A percentile compares a stretch with the other conserved stretches of the same genome.
phyloP scores from a whole-genome alignment of 2,329 filamentous ascomycete genomes.

The Pseudomassariella vexata region DNA sequence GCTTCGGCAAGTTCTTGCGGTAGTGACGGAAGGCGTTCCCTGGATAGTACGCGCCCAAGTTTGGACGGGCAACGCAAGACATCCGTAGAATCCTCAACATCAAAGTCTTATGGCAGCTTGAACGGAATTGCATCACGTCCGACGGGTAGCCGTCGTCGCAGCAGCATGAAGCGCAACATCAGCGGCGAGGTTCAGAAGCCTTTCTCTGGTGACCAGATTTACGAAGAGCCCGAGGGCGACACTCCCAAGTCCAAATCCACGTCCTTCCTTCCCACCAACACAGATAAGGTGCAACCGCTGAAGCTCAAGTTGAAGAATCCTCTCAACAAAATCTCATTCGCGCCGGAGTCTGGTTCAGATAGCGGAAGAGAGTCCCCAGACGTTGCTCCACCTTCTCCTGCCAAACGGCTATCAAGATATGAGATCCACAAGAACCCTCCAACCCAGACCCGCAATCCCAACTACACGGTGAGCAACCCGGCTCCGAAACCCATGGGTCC shows the following conservation, averaged over 20 bases:
- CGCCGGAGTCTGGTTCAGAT: conserved; percentile 26
- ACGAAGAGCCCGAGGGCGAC: conserved; percentile 72
- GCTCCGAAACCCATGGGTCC: conserved; percentile 25
- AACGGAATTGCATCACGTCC: conserved; percentile 27
- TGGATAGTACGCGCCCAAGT: conserved; percentile 23
- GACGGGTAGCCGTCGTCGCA: conserved; percentile 48
- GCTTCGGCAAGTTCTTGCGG: conserved; percentile 48
- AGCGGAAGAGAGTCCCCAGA: conserved; percentile 16
- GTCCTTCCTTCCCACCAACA: conserved; percentile 10
- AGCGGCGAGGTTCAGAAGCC: conserved; percentile 62
- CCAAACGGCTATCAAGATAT: conserved; percentile 42
- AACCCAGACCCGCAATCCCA: conserved; percentile 73
- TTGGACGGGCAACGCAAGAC: conserved; percentile 23
- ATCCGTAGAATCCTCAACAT: conserved; percentile 26
- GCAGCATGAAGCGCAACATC: conserved; percentile 62
- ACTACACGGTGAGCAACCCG: conserved; percentile 65
- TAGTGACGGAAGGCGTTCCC: conserved; percentile 34
- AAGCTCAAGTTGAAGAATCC: conserved; percentile 59
- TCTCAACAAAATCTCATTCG: conserved; percentile 53
- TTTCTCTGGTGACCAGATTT: conserved; percentile 76
- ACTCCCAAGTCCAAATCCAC: conserved; percentile 21
- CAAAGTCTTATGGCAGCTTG: conserved; percentile 32
- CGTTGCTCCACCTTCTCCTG: conserved; percentile 30
- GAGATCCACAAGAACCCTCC: conserved; percentile 85
- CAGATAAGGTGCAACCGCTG: conserved; percentile 35